These are phyloP conservation scores for Asterella californica DNA, from an alignment of 225 moss, liverwort and hornwort genomes.

Conservation along the genomic window DNA sequence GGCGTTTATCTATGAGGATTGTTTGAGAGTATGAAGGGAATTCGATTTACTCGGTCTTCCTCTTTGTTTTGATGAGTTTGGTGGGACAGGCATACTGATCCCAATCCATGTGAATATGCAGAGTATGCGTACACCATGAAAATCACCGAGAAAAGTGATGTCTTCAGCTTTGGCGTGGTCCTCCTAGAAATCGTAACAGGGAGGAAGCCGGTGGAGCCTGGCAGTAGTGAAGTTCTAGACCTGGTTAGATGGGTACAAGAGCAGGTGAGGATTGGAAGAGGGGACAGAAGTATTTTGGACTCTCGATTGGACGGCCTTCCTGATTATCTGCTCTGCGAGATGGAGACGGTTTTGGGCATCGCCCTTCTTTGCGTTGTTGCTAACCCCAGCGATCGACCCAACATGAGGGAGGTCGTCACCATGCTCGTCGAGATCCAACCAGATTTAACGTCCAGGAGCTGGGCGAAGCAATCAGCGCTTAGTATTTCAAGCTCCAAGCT, in stretches of 20 bases:
- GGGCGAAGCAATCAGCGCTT: conserved; percentile 20
- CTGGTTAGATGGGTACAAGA: conserved; percentile 44
- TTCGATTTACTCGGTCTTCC: background rate
- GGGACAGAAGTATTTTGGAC: conserved; percentile 36
- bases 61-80: background rate
- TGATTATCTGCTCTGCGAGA: conserved; percentile 27
- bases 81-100: background rate
- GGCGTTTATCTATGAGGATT: background rate
- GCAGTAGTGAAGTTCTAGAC: conserved; percentile 37
- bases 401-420: conserved; percentile 44
- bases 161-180: conserved; percentile 79
- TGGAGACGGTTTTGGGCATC: conserved; percentile 43
- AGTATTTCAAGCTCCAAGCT: conserved; percentile 38
- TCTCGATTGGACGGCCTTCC: conserved; percentile 19
- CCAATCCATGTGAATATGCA: conserved; percentile 7
- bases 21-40: background rate
- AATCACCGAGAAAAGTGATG: conserved; percentile 75
- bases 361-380: conserved; percentile 37
- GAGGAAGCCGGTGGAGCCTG: conserved; percentile 46
- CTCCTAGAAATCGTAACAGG: conserved; percentile 65
- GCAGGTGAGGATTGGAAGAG: conserved; percentile 29
- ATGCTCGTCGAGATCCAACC: conserved; percentile 42
- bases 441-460: conserved; percentile 21
- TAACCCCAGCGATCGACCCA: conserved; percentile 41
- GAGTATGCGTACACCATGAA: conserved; percentile 81